These are phyloP conservation scores for Phytopythium litorale DNA, from an alignment of 352 stramenopile species.

Conservation along the genomic window DNA sequence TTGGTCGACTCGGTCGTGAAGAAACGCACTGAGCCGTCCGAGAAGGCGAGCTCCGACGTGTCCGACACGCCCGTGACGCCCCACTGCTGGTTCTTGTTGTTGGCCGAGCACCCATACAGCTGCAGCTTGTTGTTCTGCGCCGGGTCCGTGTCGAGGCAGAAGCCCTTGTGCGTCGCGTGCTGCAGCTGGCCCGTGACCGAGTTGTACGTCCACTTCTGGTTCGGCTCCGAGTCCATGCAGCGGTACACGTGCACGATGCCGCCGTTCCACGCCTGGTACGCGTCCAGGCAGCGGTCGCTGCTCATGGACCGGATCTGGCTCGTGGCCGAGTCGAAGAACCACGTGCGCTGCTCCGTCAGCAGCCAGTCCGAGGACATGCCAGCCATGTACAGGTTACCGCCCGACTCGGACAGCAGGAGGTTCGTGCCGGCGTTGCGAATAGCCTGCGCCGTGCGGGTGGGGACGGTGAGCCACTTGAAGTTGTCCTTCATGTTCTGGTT, in stretches of 20 bases:
- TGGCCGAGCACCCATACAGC: slow-evolving; percentile 46
- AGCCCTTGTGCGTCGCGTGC: slow-evolving; percentile 36
- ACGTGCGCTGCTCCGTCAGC: slow-evolving; percentile 50
- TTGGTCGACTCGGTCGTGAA: slow-evolving; percentile 34
- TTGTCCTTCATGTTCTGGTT: slow-evolving; percentile 53
- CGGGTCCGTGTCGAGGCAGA: slow-evolving; percentile 57
- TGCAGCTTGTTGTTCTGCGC: slow-evolving; percentile 48
- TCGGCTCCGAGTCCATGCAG: slow-evolving; percentile 45
- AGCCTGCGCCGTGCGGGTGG: slow-evolving; percentile 19
- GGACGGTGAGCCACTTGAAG: slow-evolving; percentile 40
- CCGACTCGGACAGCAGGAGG: slow-evolving; percentile 33
- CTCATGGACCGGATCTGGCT: slow-evolving; percentile 60
- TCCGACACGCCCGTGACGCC: slow-evolving; percentile 12
- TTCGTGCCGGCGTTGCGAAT: slow-evolving; percentile 29
- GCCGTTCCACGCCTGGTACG: slow-evolving; percentile 42
- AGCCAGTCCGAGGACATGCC: slow-evolving; percentile 39
- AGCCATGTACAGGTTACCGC: slow-evolving; percentile 34
- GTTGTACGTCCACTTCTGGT: slow-evolving; percentile 72
- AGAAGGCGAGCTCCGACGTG: slow-evolving; percentile 10
- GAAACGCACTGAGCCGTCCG: slow-evolving; percentile 29
- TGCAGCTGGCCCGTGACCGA: slow-evolving; percentile 35
- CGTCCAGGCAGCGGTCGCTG: slow-evolving; percentile 62
- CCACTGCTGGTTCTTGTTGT: slow-evolving; percentile 63
- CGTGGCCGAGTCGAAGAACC: slow-evolving; percentile 55
- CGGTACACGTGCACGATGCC: slow-evolving; percentile 51